A percentile compares a stretch with the other conserved stretches of the same genome.
These are phyloP conservation scores for Castanospermum australe DNA, from an alignment of 306 rosid species.

Conservation along the genomic window DNA sequence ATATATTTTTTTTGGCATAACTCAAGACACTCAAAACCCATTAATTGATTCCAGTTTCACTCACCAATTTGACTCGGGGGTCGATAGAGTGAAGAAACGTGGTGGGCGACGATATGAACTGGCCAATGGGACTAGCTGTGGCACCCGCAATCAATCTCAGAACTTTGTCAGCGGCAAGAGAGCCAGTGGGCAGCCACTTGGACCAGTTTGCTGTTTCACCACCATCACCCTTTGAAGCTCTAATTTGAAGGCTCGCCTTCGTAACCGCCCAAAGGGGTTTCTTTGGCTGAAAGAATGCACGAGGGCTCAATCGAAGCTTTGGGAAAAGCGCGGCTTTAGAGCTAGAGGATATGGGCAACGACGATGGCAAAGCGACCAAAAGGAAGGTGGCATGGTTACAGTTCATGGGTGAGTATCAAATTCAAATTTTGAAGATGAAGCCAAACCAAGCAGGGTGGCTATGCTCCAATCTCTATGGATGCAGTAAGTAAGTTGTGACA, in stretches of 20 bases:
- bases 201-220: conserved; percentile 51
- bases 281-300: not conserved
- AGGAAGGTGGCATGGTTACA: conserved; percentile 45
- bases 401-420: conserved; percentile 49
- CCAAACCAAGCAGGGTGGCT: not conserved
- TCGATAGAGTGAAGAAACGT: conserved; percentile 91
- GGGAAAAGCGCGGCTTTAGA: conserved; percentile 33
- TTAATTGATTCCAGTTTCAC: conserved; percentile 2
- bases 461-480: not conserved
- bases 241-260: conserved; percentile 31
- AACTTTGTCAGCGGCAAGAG: conserved; percentile 78
- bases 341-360: conserved; percentile 9
- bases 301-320: conserved; percentile 16
- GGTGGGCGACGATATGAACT: conserved; percentile 76
- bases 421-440: conserved; percentile 1
- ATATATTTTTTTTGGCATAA: not conserved
- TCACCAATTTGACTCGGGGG: conserved; percentile 85
- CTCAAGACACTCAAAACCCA: not conserved
- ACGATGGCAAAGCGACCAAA: conserved; percentile 29
- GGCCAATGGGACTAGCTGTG: conserved; percentile 90
- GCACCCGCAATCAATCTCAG: conserved; percentile 78
- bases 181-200: conserved; percentile 62
- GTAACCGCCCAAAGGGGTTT: conserved; percentile 27
- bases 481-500: no score
- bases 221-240: conserved; percentile 54